Percentiles rank a stretch among this genome's conserved stretches.
phyloP scores from a whole-genome alignment of 228 moss, liverwort and hornwort species.

The Sphagnum magellanicum region DNA sequence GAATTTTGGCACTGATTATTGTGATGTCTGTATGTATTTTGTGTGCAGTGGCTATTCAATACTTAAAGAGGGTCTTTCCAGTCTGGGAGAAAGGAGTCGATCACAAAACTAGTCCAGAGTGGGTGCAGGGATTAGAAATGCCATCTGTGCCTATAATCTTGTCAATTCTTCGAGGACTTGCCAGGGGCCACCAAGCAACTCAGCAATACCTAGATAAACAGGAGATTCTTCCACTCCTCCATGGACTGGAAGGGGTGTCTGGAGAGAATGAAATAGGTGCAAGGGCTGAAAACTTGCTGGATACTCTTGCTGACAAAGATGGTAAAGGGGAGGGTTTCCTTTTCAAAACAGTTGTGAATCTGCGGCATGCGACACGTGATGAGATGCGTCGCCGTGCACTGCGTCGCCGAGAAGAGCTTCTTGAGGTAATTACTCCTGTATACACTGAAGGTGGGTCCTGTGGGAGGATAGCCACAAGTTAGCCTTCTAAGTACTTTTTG shows the following conservation, averaged over 20 bases:
- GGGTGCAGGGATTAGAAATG: constrained; percentile 98
- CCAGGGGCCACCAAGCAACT: constrained; percentile 72
- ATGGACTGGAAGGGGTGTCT: constrained; percentile 90
- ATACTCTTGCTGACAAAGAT: constrained; percentile 91
- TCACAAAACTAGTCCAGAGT: constrained; percentile 88
- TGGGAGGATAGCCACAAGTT: too few relatives aligned
- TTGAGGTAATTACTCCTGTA: constrained; percentile 41
- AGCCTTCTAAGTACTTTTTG: too few relatives aligned
- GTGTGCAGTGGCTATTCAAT: constrained; percentile 63
- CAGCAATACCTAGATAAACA: constrained; percentile 77
- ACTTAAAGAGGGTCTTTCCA: constrained; percentile 77
- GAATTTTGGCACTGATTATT: constrained; percentile 1
- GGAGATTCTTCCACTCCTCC: constrained; percentile 71
- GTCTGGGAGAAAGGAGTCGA: constrained; percentile 74
- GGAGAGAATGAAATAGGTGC: constrained; percentile 99
- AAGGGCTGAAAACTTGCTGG: constrained; percentile 88
- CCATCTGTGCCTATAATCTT: constrained; percentile 94
- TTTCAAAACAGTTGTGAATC: constrained; percentile 55
- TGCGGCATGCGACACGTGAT: constrained; percentile 83
- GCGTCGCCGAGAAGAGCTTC: constrained; percentile 83
- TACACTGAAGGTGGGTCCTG: too few relatives aligned
- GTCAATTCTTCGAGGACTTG: constrained; percentile 88
- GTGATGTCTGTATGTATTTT: constrained; percentile 11
- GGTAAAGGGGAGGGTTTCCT: constrained; percentile 89
- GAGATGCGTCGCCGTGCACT: constrained; percentile 92